Evolutionary conservation across 2,329 filamentous ascomycete species (phyloP), one percentile per base, ranked within the genome.

Genomic region (Rutstroemia sydowiana): DNA sequence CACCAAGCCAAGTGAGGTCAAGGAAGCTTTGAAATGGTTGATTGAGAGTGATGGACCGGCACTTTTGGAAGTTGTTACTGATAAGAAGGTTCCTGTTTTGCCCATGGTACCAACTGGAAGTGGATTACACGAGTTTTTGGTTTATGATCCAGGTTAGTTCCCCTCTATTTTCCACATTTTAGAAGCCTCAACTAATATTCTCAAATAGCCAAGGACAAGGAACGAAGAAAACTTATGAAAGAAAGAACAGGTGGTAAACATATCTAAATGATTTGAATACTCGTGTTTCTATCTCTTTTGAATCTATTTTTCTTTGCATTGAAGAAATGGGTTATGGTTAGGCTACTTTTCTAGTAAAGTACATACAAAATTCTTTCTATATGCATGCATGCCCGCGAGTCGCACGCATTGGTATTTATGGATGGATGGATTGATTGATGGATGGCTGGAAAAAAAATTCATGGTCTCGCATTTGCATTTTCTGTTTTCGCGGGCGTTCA

Each of bases 101-200:
- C 93, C 93, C 34, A 97, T 97, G 93, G 93, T 98, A 43, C 92
- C 92, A 3, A 85, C 82, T 36, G 93, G 93, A 34, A 85, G 80
- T 56, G 92, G 78, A 54, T 76, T 98, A 63, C 89, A 97, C 68
- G 93, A 97, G 71, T 96, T 97, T 73, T 76, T 97, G 66, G 79
- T 91, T 16, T 95, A 88, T 71, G 89, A 95, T 69, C 78, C 82
- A 73, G 79, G 82, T 85, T 76, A 70, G 82, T 43, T 30, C 10
- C 37, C 58, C 11, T 34, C 64, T 30, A 43, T 69, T 28, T 3
- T 18, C 21, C 44, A 11, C 18, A 14, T 14, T 41, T 36, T 37
- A 23, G 18, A 0, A 3, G 21, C 59, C 26, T 30, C 44, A 55
- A 61, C 53, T 68, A 78, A 62, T 78, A 64, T 16, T 48, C 34